Conservation (phyloP, 768 basidiomycete species). For the Rhodotorula graminis region DNA sequence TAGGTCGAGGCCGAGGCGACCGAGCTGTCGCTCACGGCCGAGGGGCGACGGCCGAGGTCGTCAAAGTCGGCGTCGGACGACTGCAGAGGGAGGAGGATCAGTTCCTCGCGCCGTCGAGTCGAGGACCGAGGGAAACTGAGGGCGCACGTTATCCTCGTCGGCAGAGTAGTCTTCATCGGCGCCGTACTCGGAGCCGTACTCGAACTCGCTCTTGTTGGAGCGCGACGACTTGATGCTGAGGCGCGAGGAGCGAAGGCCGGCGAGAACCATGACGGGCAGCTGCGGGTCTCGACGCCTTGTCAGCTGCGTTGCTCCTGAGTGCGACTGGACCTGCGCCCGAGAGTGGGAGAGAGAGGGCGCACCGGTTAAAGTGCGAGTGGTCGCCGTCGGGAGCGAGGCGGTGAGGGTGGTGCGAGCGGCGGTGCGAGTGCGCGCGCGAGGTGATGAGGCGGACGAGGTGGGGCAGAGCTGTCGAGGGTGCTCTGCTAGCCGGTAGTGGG, state of each 20-base stretch:
- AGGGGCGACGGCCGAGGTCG: constrained; percentile 21
- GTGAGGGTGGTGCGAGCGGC: no score
- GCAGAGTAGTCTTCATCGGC: constrained; percentile 13
- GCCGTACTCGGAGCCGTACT: constrained; percentile 14
- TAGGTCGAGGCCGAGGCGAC: constrained; percentile 13
- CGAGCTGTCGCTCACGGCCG: constrained; percentile 19
- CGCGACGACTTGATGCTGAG: constrained; percentile 14
- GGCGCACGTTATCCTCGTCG: neutral
- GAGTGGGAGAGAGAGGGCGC: no score
- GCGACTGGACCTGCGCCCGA: no score
- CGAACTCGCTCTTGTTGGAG: constrained; percentile 20
- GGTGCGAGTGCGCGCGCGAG: no score
- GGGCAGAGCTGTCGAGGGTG: no score
- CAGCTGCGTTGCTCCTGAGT: neutral
- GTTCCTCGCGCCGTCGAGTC: no score
- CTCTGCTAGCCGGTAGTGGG: no score
- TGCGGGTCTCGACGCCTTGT: neutral
- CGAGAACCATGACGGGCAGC: neutral
- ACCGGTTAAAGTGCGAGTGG: no score
- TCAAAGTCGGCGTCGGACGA: constrained; percentile 18
- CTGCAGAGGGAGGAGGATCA: neutral
- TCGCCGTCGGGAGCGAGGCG: no score
- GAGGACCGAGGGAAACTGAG: no score
- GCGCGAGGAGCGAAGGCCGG: neutral
- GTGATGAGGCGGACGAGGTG: no score